Conservation (phyloP, 2,329 filamentous ascomycete genomes). For the Phialocephala subalpina region DNA sequence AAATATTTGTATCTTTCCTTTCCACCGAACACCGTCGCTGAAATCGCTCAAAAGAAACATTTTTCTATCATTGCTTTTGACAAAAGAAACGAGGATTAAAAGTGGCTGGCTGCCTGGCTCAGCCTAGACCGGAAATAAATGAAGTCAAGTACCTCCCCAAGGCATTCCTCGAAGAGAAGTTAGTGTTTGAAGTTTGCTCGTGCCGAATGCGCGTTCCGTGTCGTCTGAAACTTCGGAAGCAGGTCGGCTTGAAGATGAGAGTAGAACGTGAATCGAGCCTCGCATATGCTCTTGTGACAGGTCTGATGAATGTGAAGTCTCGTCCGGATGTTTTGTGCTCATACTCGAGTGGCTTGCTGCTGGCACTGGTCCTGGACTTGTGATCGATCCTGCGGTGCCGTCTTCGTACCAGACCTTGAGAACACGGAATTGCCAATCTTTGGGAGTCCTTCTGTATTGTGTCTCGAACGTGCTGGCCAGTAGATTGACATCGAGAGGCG, state of each 20-base stretch:
- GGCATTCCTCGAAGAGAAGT: not conserved
- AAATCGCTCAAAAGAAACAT: not conserved
- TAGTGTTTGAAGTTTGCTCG: not conserved
- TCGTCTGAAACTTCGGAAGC: not conserved
- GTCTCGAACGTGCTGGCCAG: constrained; percentile 30
- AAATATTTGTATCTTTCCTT: not conserved
- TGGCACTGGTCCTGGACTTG: not conserved
- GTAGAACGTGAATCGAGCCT: not conserved
- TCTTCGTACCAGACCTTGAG: constrained; percentile 34
- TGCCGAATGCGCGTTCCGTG: not conserved
- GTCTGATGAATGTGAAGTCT: not conserved
- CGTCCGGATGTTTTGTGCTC: not conserved
- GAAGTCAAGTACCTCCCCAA: not conserved
- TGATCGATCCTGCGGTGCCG: constrained; percentile 7
- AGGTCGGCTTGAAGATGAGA: not conserved
- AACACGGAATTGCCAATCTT: constrained; percentile 31
- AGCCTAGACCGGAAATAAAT: not conserved
- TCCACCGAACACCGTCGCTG: not conserved
- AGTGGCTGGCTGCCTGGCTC: not conserved
- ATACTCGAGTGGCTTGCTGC: constrained; percentile 6
- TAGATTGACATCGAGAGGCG: constrained; percentile 33
- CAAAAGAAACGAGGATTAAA: not conserved
- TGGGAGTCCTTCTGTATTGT: not conserved
- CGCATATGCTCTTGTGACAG: not conserved
- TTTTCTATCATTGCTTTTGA: not conserved